Conservation (phyloP, 257 asterid species). For the Lycium ferocissimum region DNA sequence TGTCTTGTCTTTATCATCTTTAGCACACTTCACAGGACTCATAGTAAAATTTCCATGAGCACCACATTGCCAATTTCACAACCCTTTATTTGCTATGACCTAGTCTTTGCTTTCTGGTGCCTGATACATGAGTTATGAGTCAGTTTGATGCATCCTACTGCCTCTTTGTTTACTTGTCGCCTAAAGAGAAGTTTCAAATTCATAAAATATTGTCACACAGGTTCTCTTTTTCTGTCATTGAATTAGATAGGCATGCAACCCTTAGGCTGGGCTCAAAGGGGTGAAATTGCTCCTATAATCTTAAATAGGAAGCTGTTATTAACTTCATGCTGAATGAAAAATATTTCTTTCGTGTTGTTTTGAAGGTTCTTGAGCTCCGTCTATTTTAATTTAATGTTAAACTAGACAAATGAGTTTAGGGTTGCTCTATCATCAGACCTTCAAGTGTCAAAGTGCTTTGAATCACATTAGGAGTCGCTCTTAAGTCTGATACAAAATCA, state of each 20-base stretch:
- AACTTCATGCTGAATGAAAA: not conserved
- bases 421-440: not conserved
- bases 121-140: slow-evolving; percentile 1
- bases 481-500: not conserved
- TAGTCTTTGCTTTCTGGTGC: slow-evolving; percentile 6
- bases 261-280: not conserved
- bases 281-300: not conserved
- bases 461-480: not conserved
- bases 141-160: not conserved
- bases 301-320: not conserved
- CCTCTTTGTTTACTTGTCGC: not conserved
- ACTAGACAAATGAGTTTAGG: not conserved
- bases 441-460: not conserved
- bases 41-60: not conserved
- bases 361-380: not conserved
- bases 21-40: not conserved
- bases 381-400: not conserved
- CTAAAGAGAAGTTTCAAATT: not conserved
- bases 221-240: not conserved
- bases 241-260: slow-evolving; percentile 5
- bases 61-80: not conserved
- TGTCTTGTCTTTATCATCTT: not conserved
- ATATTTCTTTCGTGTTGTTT: not conserved
- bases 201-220: not conserved
- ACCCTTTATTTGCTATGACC: not conserved